Conservation (phyloP, 805 yeast genomes). For the Ogataea philodendri region DNA sequence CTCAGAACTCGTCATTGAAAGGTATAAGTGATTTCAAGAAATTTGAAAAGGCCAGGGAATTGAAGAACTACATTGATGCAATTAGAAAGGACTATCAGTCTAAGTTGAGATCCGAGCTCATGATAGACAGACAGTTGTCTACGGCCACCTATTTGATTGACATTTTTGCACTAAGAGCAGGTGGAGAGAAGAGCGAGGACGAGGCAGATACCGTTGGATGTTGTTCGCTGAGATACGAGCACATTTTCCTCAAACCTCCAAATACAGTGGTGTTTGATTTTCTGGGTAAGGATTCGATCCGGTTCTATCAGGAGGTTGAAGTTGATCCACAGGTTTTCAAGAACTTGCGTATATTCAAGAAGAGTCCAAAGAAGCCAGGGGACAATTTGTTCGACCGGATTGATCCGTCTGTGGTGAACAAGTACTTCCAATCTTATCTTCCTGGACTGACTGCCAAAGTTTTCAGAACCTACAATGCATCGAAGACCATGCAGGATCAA, state of each 20-base stretch:
- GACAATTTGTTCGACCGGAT: conserved; percentile 90
- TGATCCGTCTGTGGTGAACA: conserved; percentile 78
- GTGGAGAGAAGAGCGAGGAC: conserved; percentile 95
- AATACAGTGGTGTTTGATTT: conserved; percentile 85
- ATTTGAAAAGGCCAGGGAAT: conserved; percentile 89
- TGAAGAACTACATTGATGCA: conserved; percentile 65
- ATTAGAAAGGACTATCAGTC: conserved; percentile 74
- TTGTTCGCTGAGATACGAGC: conserved; percentile 90
- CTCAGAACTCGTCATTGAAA: conserved; percentile 85
- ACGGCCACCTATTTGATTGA: conserved; percentile 92
- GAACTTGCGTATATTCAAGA: conserved; percentile 81
- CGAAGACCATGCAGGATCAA: conserved; percentile 95
- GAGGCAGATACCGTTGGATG: conserved; percentile 99
- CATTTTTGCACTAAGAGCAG: conserved; percentile 92
- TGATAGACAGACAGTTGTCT: conserved; percentile 89
- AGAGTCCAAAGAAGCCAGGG: conserved; percentile 85
- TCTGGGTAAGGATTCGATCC: conserved; percentile 91
- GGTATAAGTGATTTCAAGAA: conserved; percentile 89
- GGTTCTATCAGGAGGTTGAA: conserved; percentile 88
- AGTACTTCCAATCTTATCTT: conserved; percentile 86
- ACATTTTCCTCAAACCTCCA: conserved; percentile 82
- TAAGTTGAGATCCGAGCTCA: conserved; percentile 67
- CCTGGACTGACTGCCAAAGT: conserved; percentile 94
- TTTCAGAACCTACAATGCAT: conserved; percentile 95
- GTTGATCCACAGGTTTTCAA: conserved; percentile 92